Base-by-base conservation (phyloP, 83 land plant genomes). In the Picea mariana region DNA sequence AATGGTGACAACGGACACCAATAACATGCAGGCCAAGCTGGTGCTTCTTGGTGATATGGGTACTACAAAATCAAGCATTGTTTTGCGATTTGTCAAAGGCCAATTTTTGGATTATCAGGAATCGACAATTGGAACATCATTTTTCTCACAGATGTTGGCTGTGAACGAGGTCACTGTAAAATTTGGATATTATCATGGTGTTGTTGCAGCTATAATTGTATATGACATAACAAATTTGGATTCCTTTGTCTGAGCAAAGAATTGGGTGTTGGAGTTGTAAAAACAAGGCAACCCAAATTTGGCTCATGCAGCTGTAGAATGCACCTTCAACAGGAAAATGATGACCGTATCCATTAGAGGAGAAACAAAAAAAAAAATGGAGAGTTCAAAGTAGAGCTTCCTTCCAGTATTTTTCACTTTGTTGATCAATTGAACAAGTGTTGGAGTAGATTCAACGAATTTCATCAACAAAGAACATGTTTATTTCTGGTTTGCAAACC, bases 181-280 rank as follows among this genome's bases (percentile, higher is more conserved):
- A 67, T 90, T 93, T 84, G 96, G 92, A 95, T 94, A 94, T 68
- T 94, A 92, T 79, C 83, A 95, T 49, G 97, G 97, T 64, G 95
- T 95, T 75, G 95, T 93, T 16, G 95, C 95, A n/a, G 97, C 97
- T 11, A 89, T 94, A 26, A 85, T 92, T 82, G 95, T 92, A 0
- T 94, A 86, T 76, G 97, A 93, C 80, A 87, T 93, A 49, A 93
- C 92, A 31, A 93, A 91, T 75, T 62, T 82, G 98, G 97, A 88
- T 16, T 97, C 99, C 11, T 97, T 97, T 86, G 85, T 80, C 16
- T 84, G 94, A 68, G 98, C 99, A 4, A 97, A 97, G 80, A 97
- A 97, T 75, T 97, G 99, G 99, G 98, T 95, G 49, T 90, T 91
- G 73, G 99, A 97, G 81, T 94, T 97, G 31, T 93, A 92, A 73